A percentile compares a stretch with the other conserved stretches of the same genome.
phyloP scores from a whole-genome alignment of 352 stramenopile species.

The Globisporangium middletonii region DNA sequence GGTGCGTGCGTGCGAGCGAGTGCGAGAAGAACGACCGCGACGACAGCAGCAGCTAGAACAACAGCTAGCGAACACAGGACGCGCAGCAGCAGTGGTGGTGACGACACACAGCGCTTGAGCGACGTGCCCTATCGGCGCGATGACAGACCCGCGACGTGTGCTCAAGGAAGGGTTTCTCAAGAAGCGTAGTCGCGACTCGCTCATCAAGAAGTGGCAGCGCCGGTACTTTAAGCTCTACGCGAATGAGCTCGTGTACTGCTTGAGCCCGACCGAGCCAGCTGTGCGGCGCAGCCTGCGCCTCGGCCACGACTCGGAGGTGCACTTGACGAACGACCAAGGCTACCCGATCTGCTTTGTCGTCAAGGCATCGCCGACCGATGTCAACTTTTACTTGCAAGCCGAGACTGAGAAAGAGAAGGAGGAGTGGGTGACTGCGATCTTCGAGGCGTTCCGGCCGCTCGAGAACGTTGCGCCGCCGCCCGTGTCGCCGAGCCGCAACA shows the following conservation, averaged over 20 bases:
- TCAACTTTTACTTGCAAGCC: constrained; percentile 54
- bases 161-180: constrained; percentile 70
- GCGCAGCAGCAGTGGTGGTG: background rate
- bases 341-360: constrained; percentile 52
- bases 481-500: constrained; percentile 3
- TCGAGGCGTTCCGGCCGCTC: constrained; percentile 37
- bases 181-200: constrained; percentile 46
- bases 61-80: background rate
- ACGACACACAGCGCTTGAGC: background rate
- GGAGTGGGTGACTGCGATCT: constrained; percentile 56
- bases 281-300: constrained; percentile 38
- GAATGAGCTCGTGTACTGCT: constrained; percentile 59
- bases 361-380: constrained; percentile 30
- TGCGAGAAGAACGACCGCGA: background rate
- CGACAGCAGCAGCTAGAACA: background rate
- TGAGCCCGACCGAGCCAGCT: constrained; percentile 22
- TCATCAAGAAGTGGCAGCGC: constrained; percentile 46
- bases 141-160: constrained; percentile 24
- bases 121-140: background rate
- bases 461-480: constrained; percentile 20
- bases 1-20: too few relatives aligned
- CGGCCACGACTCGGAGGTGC: constrained; percentile 48
- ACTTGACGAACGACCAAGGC: constrained; percentile 58
- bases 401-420: constrained; percentile 61
- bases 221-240: constrained; percentile 67